Base-by-base conservation (phyloP, 768 basidiomycete species). In the Dioszegia hungarica region DNA sequence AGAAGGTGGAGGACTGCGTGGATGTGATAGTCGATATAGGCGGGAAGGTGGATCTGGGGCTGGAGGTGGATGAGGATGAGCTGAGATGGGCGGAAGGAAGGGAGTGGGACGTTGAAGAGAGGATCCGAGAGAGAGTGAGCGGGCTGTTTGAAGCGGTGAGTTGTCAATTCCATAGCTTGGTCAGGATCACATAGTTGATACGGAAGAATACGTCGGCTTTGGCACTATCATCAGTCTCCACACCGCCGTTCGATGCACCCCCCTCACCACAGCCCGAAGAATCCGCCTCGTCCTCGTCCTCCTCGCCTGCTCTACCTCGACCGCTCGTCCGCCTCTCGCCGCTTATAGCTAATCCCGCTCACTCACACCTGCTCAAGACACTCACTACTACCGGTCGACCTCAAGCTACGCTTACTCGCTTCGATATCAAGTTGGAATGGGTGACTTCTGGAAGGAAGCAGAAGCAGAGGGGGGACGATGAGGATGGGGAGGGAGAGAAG, bases 1-100 rank as follows among this genome's bases (percentile, higher is more conserved):
- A 55, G 20, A 62, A 58, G 28, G 17, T 72, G 19, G 70, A 72
- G 37, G 59, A 57, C 15, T 62, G 56, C 28, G 40, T 64, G 10
- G 57, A 64, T 34, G 53, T 64, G 5, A 47, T 66, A 3, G 55
- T 68, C 5, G 64, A 62, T 25, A 57, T 71, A 5, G 66, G 66
- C 3, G 66, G 58, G 5, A 57, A 41, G 22, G 51, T 66, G 4
- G 24, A 56, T n/a, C 8, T 66, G 1, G 33, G 34, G 9, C 11
- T 67, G 8, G 55, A 59, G 6, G 60, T 66, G 1, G 28, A 48
- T 1, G 29, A 50, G 3, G 48, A 56, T 0, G 43, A 29, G 12
- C 22, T 59, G 50, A 54, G 39, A 2, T 40, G 39, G 25, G 38
- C 50, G 0, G 46, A 29, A 8, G 41, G 27, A 14, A 36, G 22